phyloP scores from a whole-genome alignment of 108 stramenopile genomes.

The Nannochloropsis salina region DNA sequence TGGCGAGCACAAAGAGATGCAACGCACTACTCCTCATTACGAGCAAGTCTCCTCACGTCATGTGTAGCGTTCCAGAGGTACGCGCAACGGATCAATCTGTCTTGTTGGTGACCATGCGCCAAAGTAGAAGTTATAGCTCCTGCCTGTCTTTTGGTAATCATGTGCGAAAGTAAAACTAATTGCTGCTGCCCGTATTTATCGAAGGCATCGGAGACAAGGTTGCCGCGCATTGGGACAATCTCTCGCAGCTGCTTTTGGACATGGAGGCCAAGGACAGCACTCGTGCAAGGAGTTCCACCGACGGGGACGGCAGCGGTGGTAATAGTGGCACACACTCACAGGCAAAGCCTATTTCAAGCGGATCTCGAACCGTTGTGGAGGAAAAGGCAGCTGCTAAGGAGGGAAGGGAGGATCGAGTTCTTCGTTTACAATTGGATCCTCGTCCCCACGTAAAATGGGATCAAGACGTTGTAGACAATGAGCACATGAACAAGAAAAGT shows the following conservation, averaged over 20 bases:
- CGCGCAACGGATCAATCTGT: too few relatives aligned
- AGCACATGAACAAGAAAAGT: conserved; percentile 74
- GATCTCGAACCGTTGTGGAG: neutral
- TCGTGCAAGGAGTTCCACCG: neutral
- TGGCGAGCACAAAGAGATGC: too few relatives aligned
- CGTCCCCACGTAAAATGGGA: conserved; percentile 30
- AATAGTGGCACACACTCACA: neutral
- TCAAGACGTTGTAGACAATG: conserved; percentile 71
- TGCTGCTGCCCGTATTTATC: too few relatives aligned
- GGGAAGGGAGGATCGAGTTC: neutral
- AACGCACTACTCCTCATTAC: too few relatives aligned
- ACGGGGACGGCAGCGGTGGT: neutral
- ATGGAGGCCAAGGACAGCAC: neutral
- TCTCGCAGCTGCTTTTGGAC: neutral
- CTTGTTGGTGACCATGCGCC: too few relatives aligned
- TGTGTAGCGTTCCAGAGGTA: too few relatives aligned
- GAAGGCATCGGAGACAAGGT: too few relatives aligned
- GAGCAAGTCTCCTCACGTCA: too few relatives aligned
- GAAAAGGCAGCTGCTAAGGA: neutral
- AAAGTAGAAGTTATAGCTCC: too few relatives aligned
- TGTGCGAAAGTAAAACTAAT: too few relatives aligned
- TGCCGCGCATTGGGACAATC: too few relatives aligned
- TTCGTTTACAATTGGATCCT: neutral
- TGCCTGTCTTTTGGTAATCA: too few relatives aligned
- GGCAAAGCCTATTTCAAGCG: neutral